Percentiles rank a stretch among this genome's conserved stretches.
Conservation (phyloP, 148 eudicot species). For the Cornus controversa region DNA sequence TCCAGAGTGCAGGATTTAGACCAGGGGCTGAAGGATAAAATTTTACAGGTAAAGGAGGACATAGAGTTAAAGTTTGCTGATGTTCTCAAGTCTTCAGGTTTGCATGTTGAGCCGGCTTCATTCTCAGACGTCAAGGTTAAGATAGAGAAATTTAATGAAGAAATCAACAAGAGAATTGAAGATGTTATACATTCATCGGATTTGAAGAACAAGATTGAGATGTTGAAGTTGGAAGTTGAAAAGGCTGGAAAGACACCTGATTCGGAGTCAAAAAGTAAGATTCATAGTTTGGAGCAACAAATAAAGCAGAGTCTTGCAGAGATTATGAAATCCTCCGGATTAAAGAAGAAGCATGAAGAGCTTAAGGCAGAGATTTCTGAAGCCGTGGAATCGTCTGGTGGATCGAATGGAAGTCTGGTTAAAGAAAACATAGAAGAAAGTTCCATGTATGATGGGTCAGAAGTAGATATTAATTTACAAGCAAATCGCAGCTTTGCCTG, state of each 20-base stretch:
- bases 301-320: slow-evolving; percentile 55
- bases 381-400: slow-evolving; percentile 32
- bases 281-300: slow-evolving; percentile 45
- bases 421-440: slow-evolving; percentile 16
- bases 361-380: slow-evolving; percentile 49
- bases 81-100: slow-evolving; percentile 44
- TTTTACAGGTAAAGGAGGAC: slow-evolving; percentile 49
- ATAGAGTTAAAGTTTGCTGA: slow-evolving; percentile 45
- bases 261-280: slow-evolving; percentile 44
- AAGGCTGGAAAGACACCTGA: slow-evolving; percentile 52
- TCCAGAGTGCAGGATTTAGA: slow-evolving; percentile 40
- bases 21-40: slow-evolving; percentile 47
- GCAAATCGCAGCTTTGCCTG: slow-evolving; percentile 32
- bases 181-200: slow-evolving; percentile 60
- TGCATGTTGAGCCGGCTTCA: slow-evolving; percentile 37
- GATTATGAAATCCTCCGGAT: slow-evolving; percentile 48
- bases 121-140: slow-evolving; percentile 33
- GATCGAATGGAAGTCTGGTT: slow-evolving; percentile 35
- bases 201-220: slow-evolving; percentile 60
- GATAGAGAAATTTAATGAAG: slow-evolving; percentile 49
- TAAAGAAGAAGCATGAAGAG: slow-evolving; percentile 48
- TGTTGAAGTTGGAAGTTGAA: slow-evolving; percentile 46
- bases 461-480: slow-evolving; percentile 33
- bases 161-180: slow-evolving; percentile 50
- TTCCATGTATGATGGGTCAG: slow-evolving; percentile 27